These are phyloP conservation scores for Maudiozyma humilis DNA, from an alignment of 1,139 yeast genomes.

Conservation along the genomic window DNA sequence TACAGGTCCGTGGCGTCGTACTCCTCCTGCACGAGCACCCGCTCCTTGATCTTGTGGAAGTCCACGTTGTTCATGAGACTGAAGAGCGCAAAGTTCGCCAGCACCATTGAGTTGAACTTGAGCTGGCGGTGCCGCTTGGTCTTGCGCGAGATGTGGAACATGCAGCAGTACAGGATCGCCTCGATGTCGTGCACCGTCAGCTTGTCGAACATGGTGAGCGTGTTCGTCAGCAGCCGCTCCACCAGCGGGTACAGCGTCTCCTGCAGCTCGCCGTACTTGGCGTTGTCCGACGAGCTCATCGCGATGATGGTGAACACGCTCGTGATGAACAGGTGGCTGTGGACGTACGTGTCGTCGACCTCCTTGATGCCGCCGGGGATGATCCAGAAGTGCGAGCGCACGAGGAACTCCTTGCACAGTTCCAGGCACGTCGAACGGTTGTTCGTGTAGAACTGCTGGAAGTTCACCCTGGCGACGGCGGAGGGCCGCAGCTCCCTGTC, in stretches of 20 bases:
- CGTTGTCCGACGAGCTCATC: slow-evolving; percentile 44
- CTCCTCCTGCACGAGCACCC: slow-evolving; percentile 28
- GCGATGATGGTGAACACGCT: slow-evolving; percentile 44
- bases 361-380: slow-evolving; percentile 46
- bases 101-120: slow-evolving; percentile 41
- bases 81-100: slow-evolving; percentile 42
- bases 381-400: slow-evolving; percentile 45
- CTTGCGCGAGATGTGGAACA: slow-evolving; percentile 45
- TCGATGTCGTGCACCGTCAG: slow-evolving; percentile 48
- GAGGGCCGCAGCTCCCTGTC: slow-evolving; percentile 32
- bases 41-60: slow-evolving; percentile 35
- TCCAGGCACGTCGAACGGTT: slow-evolving; percentile 36
- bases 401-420: slow-evolving; percentile 38
- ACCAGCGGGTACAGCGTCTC: slow-evolving; percentile 38
- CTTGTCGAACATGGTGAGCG: slow-evolving; percentile 41
- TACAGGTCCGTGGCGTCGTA: slow-evolving; percentile 37
- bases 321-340: slow-evolving; percentile 41
- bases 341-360: slow-evolving; percentile 37
- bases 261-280: slow-evolving; percentile 39
- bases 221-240: slow-evolving; percentile 38
- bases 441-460: slow-evolving; percentile 37
- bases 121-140: slow-evolving; percentile 38
- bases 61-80: slow-evolving; percentile 40
- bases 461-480: slow-evolving; percentile 31
- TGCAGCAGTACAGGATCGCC: slow-evolving; percentile 43